Base-by-base conservation (phyloP, 116 monocot genomes). In the Trichopus zeylanicus region DNA sequence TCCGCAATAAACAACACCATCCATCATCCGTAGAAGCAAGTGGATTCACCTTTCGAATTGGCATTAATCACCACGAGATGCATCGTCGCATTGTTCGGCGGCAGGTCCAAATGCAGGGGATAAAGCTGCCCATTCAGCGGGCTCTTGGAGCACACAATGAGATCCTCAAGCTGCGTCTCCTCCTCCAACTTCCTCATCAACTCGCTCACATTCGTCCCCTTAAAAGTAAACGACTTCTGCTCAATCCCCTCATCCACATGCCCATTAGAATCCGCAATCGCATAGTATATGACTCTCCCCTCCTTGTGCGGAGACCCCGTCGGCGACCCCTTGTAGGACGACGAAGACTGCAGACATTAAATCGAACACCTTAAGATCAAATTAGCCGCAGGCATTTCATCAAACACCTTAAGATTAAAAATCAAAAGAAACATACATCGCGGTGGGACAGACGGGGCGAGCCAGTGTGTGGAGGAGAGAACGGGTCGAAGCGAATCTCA, bases 211-310 rank as follows among this genome's bases (percentile, higher is more conserved):
- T 60, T 76, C 9, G 70, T 73, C 32, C 94, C 89, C 23, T 86
- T 73, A 57, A 89, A 94, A 6, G 4, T 65, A 52, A 89, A 56
- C 0, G 72, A 64, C 35, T 38, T 48, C 13, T 57, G 71, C 15
- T 68, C 71, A 7, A 47, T 18, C 11, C 13, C 35, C 47, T 78
- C 79, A 20, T 69, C 71, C 34, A 74, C 66, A 15, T 76, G 26
- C 4, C 81, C 89, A 28, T 67, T 32, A 4, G 75, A 73, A 31
- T 75, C 76, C 0, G 83, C 80, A 24, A 94, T 61, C n/a, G 48
- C 19, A 64, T 78, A 94, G 48, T 71, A 67, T 46, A 94, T 86
- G n/a, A 54, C 51, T 26, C 94, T 74, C 8, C 94, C 94, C 7
- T 80, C 78, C 1, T 60, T 85, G 39, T 27, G 78, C 4, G 74